Evolutionary conservation across 768 basidiomycete species (phyloP).

Genomic region (Hemileccinum rubropunctum): DNA sequence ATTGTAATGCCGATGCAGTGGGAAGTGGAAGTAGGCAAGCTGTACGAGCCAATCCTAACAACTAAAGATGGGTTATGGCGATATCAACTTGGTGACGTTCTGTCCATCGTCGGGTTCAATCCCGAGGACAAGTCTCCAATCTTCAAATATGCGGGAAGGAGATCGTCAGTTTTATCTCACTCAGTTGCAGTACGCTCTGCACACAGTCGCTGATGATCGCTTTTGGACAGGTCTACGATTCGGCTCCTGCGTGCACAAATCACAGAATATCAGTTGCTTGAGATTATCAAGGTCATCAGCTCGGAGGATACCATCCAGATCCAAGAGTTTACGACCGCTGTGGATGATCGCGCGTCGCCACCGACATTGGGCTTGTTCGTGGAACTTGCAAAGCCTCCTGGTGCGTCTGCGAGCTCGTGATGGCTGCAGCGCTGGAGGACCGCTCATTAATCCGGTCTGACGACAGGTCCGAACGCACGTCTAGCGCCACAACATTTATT

Average conservation of each 20-base stretch:
- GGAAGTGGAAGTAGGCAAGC: constrained; percentile 16
- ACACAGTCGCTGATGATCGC: not conserved
- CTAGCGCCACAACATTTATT: constrained; percentile 1
- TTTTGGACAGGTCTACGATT: constrained; percentile 5
- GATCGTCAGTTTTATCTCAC: constrained; percentile 10
- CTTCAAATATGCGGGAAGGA: constrained; percentile 15
- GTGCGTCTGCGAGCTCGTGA: not conserved
- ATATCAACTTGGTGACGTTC: constrained; percentile 19
- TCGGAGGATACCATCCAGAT: constrained; percentile 6
- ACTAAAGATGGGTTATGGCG: constrained; percentile 24
- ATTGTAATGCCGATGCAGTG: constrained; percentile 7
- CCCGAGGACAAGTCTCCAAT: constrained; percentile 3
- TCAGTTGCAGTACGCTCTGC: too few relatives aligned
- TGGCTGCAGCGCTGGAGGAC: too few relatives aligned
- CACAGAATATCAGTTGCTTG: constrained; percentile 9
- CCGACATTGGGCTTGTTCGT: constrained; percentile 14
- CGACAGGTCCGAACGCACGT: constrained; percentile 4
- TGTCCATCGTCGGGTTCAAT: constrained; percentile 17
- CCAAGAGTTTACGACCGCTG: constrained; percentile 12
- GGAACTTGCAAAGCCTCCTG: constrained; percentile 8
- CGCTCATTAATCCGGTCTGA: not conserved
- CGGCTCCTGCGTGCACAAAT: constrained; percentile 4
- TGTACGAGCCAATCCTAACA: constrained; percentile 21
- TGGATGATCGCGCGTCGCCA: constrained; percentile 11
- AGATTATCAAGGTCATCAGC: not conserved